Base-by-base conservation (phyloP, 352 stramenopile species). In the Globisporangium paroecandrum region DNA sequence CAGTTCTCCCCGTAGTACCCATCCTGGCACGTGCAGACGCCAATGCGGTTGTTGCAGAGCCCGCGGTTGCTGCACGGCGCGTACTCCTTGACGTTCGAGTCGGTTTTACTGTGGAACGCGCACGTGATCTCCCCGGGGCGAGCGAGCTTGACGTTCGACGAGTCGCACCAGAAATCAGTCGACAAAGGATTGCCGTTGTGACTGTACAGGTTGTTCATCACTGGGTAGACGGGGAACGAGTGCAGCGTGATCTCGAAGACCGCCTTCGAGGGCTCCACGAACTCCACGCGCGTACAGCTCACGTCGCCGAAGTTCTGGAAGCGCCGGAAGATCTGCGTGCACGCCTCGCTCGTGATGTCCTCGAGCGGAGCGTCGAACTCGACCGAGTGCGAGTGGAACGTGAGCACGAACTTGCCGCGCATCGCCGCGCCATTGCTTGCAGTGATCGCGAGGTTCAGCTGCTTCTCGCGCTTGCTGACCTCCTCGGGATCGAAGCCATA, bases 161-260 rank as follows among this genome's bases (percentile, higher is more conserved):
- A 24, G 41, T 90, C 80, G 56, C 85, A 93, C 70, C 72, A 80
- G 38, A 93, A 91, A 6, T 86, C 83, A 18, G 61, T 80, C 20
- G 67, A 61, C 3, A 64, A 66, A 5, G 83, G 83, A 49, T 92
- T 87, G 25, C 83, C 86, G 20, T 84, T 69, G 72, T 92, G 86
- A 49, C 75, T 66, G 63, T 85, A 89, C 41, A 92, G 69, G 58
- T 94, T 92, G 70, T 91, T 92, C 83, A 92, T 92, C 68, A 90
- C 76, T 12, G 83, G 86, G 68, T 90, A 87, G 6, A 77, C 69
- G 0, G 85, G 86, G 63, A 94, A 92, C 20, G 83, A 75, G 57
- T 77, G 76, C 27, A 94, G 34, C 9, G 78, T 84, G 65, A 94
- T 78, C 63, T 89, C 83, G 51, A 77, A 90, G 27, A 73, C 73